Conservation (phyloP, 805 yeast species). For the Sungouiella thailandica region DNA sequence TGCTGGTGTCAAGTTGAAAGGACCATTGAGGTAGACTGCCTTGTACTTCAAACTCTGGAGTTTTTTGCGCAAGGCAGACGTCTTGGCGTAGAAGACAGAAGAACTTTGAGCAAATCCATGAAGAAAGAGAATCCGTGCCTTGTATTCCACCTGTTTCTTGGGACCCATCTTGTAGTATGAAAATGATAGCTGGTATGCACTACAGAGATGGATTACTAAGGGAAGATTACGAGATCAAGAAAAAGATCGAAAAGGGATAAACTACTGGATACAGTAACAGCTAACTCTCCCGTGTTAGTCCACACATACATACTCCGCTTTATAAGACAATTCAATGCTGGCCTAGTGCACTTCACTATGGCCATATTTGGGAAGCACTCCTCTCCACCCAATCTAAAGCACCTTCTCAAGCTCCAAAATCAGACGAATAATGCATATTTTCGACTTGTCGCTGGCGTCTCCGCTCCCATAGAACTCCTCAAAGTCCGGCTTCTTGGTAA, state of each 20-base stretch:
- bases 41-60: conserved; percentile 63
- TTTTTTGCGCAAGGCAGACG: conserved; percentile 82
- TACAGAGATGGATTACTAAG: too few relatives aligned
- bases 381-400: background rate
- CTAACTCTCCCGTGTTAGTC: too few relatives aligned
- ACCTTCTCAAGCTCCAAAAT: conserved; percentile 46
- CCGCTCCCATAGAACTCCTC: conserved; percentile 30
- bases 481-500: conserved; percentile 26
- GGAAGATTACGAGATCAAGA: too few relatives aligned
- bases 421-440: conserved; percentile 49
- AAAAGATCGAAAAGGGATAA: too few relatives aligned
- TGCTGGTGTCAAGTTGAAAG: conserved; percentile 55
- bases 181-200: too few relatives aligned
- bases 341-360: too few relatives aligned
- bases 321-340: too few relatives aligned
- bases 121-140: conserved; percentile 66
- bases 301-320: too few relatives aligned
- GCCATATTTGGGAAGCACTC: too few relatives aligned
- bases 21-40: conserved; percentile 76
- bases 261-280: too few relatives aligned
- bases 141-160: conserved; percentile 6
- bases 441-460: conserved; percentile 21
- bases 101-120: conserved; percentile 92
- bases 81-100: conserved; percentile 76
- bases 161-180: too few relatives aligned